Evolutionary conservation across 306 rosid species (phyloP).

Genomic region (Ormosia emarginata): DNA sequence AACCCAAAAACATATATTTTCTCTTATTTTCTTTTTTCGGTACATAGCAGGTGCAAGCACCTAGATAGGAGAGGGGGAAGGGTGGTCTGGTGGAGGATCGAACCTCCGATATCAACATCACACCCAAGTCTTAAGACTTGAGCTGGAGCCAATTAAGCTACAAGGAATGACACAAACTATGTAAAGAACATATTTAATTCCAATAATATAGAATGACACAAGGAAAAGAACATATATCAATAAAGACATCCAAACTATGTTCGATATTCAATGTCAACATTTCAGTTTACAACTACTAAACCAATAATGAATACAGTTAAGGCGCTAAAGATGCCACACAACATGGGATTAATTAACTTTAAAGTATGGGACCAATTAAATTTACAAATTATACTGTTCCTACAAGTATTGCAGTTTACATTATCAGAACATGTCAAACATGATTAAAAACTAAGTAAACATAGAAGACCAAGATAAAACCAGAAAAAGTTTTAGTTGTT

Average conservation of each 20-base stretch:
- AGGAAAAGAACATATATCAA: not conserved
- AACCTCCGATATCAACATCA: slow-evolving; percentile 5
- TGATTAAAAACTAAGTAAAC: not conserved
- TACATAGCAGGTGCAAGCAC: too few species aligned
- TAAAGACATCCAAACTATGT: not conserved
- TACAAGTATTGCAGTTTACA: not conserved
- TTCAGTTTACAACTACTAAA: not conserved
- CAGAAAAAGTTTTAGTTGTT: not conserved
- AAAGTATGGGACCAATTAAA: not conserved
- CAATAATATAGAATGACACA: slow-evolving; percentile 7
- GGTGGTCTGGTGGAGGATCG: too few species aligned
- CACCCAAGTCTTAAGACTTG: too few species aligned
- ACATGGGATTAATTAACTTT: not conserved
- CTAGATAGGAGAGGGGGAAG: too few species aligned
- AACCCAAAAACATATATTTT: not conserved
- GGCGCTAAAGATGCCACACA: not conserved
- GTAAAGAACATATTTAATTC: not conserved
- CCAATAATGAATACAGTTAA: not conserved
- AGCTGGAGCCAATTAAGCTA: too few species aligned
- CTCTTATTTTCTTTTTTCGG: too few species aligned
- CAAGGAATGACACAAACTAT: not conserved
- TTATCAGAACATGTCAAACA: not conserved
- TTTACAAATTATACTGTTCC: not conserved
- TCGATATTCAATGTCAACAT: not conserved
- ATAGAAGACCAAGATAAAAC: not conserved